phyloP scores from a whole-genome alignment of 495 filamentous ascomycete genomes.

The Aspergillus wentii region DNA sequence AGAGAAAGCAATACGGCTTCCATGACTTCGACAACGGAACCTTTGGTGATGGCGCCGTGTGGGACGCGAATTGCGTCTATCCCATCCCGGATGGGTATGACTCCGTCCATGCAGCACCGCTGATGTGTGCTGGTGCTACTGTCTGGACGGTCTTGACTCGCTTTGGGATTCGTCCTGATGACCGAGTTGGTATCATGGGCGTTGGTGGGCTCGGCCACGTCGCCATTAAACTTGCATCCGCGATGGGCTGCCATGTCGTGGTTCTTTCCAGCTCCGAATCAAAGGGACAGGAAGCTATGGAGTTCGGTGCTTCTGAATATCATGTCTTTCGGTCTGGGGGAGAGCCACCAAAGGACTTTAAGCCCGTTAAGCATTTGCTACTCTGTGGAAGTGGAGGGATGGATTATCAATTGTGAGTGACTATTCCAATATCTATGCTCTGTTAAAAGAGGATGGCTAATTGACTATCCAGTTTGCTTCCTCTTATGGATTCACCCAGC shows the following conservation, averaged over 20 bases:
- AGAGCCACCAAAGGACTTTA: constrained; percentile 16
- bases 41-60: constrained; percentile 46
- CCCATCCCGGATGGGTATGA: constrained; percentile 48
- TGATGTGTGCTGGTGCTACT: constrained; percentile 56
- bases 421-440: no score
- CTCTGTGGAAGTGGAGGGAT: constrained; percentile 24
- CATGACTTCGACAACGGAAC: constrained; percentile 48
- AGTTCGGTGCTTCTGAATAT: constrained; percentile 54
- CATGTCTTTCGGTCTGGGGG: constrained; percentile 23
- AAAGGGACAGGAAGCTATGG: constrained; percentile 50
- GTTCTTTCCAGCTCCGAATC: constrained; percentile 45
- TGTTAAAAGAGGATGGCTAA: not conserved
- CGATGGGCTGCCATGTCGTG: constrained; percentile 56
- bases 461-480: constrained; percentile 15
- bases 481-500: constrained; percentile 39
- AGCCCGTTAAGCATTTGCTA: constrained; percentile 27
- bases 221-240: constrained; percentile 54
- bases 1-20: constrained; percentile 43
- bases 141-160: constrained; percentile 46
- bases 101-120: constrained; percentile 41
- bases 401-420: constrained; percentile 24
- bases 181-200: constrained; percentile 49
- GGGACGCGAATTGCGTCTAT: constrained; percentile 46
- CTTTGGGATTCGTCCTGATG: constrained; percentile 33
- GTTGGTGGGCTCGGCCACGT: constrained; percentile 58